Percentiles rank a stretch among this genome's conserved stretches.
Conservation (phyloP, 805 yeast species). For the Grigorovia transvaalensis region DNA sequence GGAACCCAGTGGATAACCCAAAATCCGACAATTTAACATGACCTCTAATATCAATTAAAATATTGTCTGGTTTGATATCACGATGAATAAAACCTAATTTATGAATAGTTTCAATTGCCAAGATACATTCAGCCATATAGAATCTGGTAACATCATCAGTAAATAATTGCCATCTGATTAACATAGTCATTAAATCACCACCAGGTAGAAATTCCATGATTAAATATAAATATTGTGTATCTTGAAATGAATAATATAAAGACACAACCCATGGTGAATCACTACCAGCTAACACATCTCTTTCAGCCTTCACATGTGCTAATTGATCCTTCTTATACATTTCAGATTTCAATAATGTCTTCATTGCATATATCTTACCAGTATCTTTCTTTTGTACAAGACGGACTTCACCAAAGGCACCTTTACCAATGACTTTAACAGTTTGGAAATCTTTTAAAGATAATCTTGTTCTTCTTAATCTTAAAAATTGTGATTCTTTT, state of each 20-base stretch:
- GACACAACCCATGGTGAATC: constrained; percentile 88
- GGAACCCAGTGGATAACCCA: constrained; percentile 86
- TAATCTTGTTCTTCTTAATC: constrained; percentile 75
- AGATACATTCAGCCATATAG: constrained; percentile 91
- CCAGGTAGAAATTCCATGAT: constrained; percentile 95
- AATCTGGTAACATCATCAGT: constrained; percentile 88
- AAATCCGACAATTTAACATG: constrained; percentile 77
- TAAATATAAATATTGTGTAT: constrained; percentile 66
- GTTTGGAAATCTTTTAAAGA: constrained; percentile 78
- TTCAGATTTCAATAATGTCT: constrained; percentile 78
- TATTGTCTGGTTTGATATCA: constrained; percentile 96
- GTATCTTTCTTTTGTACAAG: constrained; percentile 88
- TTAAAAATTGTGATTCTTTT: constrained; percentile 76
- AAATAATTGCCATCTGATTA: constrained; percentile 87
- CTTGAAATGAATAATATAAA: constrained; percentile 64
- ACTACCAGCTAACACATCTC: constrained; percentile 87
- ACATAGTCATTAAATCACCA: constrained; percentile 89
- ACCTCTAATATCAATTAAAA: constrained; percentile 73
- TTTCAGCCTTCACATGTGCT: constrained; percentile 91
- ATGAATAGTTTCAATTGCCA: constrained; percentile 91
- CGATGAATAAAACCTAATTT: constrained; percentile 90
- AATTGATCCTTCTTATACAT: constrained; percentile 92
- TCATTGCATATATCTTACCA: constrained; percentile 88
- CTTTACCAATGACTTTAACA: constrained; percentile 86
- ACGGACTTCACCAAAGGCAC: constrained; percentile 96